Evolutionary conservation across 306 rosid species (phyloP), one percentile per base, ranked within the genome.

Genomic region (Astragalus glycyphyllos): DNA sequence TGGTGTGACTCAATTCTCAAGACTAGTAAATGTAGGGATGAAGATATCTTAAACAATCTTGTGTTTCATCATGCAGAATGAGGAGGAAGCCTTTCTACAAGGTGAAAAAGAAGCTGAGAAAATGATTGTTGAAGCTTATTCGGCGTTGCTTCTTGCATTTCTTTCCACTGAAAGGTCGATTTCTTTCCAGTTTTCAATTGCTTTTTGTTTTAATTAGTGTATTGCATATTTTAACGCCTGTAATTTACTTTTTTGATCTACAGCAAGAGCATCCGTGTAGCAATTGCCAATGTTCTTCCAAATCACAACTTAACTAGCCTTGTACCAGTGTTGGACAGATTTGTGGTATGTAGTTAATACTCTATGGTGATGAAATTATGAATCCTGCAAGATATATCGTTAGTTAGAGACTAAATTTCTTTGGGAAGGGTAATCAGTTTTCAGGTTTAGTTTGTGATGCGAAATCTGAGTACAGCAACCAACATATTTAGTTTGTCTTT

Each of bases 311-410:
- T 95, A 69, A 63, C 89, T 8, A 71, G 77, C 69, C 96, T 94
- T 40, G 99, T 95, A 29, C 99, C 99, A 14, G 99, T 95, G 55
- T 60, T 95, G 86, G 99, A 95, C 63, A 90, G 97, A 87, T 95
- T 95, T 67, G 96, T 91, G 97, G 99, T 95, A 91, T 59, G 90
- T 69, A 57, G 46, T 41, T 41, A 47, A 13, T 16, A 47, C 61
- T 41, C 61, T 41, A 11, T 65, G 53, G 32, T 15, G 66, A 77
- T 81, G 49, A 66, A 32, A 47, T 46, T 60, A 61, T 69, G 42
- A 42, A 53, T 47, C 51, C 61, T 15, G 23, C 41, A 11, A 16
- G 49, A 51, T 42, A 61, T 40, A 51, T 37, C 54, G 10, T 61
- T 63, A n/a, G 32, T 35, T 49, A 67, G n/a, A 29, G 11, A 3